Percentiles rank a stretch among this genome's conserved stretches.
Conservation (phyloP, 805 yeast species). For the Suhomyces vadensis region DNA sequence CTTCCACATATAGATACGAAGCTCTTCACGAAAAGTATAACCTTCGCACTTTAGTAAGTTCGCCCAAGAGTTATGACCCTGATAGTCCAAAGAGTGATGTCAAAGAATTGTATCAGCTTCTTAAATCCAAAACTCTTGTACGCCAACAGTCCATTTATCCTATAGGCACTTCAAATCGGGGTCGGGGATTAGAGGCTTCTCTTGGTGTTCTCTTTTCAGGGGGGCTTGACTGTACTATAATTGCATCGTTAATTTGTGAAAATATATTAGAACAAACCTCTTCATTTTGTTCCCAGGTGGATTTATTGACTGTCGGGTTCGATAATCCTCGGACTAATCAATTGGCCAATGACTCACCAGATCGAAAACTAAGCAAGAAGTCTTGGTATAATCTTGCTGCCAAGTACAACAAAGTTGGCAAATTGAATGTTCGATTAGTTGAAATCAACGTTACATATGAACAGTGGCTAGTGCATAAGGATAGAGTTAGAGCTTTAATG, state of each 20-base stretch:
- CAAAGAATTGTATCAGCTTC: slow-evolving; percentile 16
- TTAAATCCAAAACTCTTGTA: slow-evolving; percentile 43
- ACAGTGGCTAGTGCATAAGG: slow-evolving; percentile 54
- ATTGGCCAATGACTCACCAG: slow-evolving; percentile 73
- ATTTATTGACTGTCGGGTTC: slow-evolving; percentile 89
- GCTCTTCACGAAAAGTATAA: not conserved
- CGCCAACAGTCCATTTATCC: slow-evolving; percentile 67
- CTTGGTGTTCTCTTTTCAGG: slow-evolving; percentile 84
- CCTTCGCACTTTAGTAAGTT: not conserved
- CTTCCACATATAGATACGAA: slow-evolving; percentile 3
- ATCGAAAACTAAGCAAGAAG: slow-evolving; percentile 68
- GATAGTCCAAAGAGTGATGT: not conserved
- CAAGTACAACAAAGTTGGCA: slow-evolving; percentile 35
- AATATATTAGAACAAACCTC: slow-evolving; percentile 20
- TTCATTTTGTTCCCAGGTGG: slow-evolving; percentile 41
- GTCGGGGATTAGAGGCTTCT: slow-evolving; percentile 17
- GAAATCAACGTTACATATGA: slow-evolving; percentile 75
- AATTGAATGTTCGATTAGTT: slow-evolving; percentile 49
- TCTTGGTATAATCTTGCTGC: slow-evolving; percentile 56
- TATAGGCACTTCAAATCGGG: not conserved
- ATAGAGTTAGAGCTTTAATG: slow-evolving; percentile 63
- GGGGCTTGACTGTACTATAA: slow-evolving; percentile 87
- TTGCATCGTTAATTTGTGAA: slow-evolving; percentile 55
- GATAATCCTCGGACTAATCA: slow-evolving; percentile 79
- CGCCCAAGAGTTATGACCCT: not conserved